Evolutionary conservation across 768 basidiomycete species (phyloP).

Genomic region (Tricholoma terreum): DNA sequence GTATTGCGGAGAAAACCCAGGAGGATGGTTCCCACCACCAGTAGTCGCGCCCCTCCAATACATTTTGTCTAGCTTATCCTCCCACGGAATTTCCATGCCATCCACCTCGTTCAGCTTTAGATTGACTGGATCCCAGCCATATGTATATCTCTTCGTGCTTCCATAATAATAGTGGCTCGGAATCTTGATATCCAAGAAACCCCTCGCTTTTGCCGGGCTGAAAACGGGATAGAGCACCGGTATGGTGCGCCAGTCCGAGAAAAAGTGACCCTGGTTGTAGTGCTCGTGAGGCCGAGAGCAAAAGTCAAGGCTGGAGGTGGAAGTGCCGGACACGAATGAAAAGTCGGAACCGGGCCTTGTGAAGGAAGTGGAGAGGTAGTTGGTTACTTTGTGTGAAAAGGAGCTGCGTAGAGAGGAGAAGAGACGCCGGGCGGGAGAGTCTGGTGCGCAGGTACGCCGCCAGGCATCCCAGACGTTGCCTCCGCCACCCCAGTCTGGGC

Average conservation of each 20-base stretch:
- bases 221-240: slow-evolving; percentile 90
- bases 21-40: slow-evolving; percentile 86
- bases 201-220: slow-evolving; percentile 83
- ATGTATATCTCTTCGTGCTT: slow-evolving; percentile 78
- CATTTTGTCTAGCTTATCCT: slow-evolving; percentile 78
- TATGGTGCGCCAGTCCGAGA: slow-evolving; percentile 93
- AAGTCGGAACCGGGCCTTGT: slow-evolving; percentile 51
- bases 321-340: slow-evolving; percentile 56
- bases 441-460: slow-evolving; percentile 85
- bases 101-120: slow-evolving; percentile 74
- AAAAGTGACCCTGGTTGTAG: slow-evolving; percentile 91
- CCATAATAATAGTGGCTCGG: slow-evolving; percentile 97
- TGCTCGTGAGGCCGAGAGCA: slow-evolving; percentile 82
- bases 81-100: slow-evolving; percentile 86
- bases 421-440: slow-evolving; percentile 76
- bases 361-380: slow-evolving; percentile 23
- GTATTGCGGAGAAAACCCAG: slow-evolving; percentile 77
- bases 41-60: slow-evolving; percentile 98
- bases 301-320: slow-evolving; percentile 65
- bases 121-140: slow-evolving; percentile 83
- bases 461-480: slow-evolving; percentile 94
- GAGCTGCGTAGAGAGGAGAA: slow-evolving; percentile 70
- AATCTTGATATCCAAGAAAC: slow-evolving; percentile 88
- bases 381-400: slow-evolving; percentile 28
- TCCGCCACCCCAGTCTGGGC: slow-evolving; percentile 79